Evolutionary conservation across 2,329 filamentous ascomycete species (phyloP).

Genomic region (Emmonsia crescens): DNA sequence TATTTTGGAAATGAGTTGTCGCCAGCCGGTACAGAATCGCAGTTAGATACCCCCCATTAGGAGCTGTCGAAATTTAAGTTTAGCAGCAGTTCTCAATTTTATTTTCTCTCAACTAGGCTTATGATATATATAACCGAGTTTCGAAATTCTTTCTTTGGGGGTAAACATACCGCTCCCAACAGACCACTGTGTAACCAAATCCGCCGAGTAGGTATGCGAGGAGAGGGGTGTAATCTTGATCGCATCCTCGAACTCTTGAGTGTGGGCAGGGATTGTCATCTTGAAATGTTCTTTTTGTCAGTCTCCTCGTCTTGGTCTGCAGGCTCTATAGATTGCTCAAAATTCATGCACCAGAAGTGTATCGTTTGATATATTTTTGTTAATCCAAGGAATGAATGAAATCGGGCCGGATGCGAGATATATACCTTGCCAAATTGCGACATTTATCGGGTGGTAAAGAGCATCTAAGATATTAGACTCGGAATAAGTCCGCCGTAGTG

Average conservation of each 20-base stretch:
- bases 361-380: not conserved
- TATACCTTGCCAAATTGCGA: not conserved
- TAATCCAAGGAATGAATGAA: not conserved
- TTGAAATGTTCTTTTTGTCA: not conserved
- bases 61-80: not conserved
- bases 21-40: constrained; percentile 1
- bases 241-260: not conserved
- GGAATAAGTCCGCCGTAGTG: not conserved
- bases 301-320: not conserved
- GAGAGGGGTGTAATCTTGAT: not conserved
- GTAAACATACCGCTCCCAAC: not conserved
- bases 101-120: not conserved
- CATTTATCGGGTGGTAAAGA: not conserved
- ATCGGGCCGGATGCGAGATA: not conserved
- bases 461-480: not conserved
- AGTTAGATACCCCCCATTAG: constrained; percentile 2
- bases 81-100: not conserved
- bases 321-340: not conserved
- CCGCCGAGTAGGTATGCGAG: constrained; percentile 2
- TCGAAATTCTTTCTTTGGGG: not conserved
- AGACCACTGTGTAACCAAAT: not conserved
- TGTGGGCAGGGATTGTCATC: constrained; percentile 1
- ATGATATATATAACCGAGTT: not conserved
- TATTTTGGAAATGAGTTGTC: constrained; percentile 1
- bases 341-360: too few relatives aligned